Conservation (phyloP, 805 yeast genomes). For the Blastobotrys muscicola region DNA sequence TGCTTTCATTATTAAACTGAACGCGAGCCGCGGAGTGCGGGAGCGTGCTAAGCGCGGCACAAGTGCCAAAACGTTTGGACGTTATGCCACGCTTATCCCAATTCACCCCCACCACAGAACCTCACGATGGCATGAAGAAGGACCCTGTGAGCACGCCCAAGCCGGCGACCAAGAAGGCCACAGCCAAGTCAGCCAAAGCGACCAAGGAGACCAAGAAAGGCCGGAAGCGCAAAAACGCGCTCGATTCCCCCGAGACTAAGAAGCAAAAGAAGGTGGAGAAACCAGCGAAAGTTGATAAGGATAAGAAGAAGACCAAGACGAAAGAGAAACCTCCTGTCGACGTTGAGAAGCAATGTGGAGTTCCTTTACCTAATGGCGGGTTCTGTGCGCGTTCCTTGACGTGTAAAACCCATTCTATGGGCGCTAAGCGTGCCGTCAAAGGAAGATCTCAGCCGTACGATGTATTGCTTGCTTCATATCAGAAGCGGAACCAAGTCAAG, state of each 20-base stretch:
- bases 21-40: too few species aligned
- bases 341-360: constrained; percentile 90
- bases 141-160: too few species aligned
- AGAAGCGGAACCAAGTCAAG: constrained; percentile 79
- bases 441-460: constrained; percentile 87
- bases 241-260: neutral
- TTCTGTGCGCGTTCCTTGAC: constrained; percentile 83
- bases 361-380: constrained; percentile 76
- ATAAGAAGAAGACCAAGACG: constrained; percentile 10
- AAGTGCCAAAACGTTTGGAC: too few species aligned
- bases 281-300: constrained; percentile 17
- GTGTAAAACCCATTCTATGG: constrained; percentile 91
- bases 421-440: constrained; percentile 81
- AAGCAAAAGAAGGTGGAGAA: constrained; percentile 7
- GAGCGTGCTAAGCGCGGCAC: too few species aligned
- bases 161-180: neutral
- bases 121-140: too few species aligned
- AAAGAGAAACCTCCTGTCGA: constrained; percentile 74
- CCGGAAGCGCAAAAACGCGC: constrained; percentile 14
- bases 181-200: neutral
- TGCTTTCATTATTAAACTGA: too few species aligned
- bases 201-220: constrained; percentile 10
- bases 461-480: constrained; percentile 73
- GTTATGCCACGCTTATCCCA: too few species aligned
- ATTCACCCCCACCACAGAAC: too few species aligned